Percentiles rank a stretch among this genome's conserved stretches.
Conservation (phyloP, 495 filamentous ascomycete species). For the Niebla homalea region DNA sequence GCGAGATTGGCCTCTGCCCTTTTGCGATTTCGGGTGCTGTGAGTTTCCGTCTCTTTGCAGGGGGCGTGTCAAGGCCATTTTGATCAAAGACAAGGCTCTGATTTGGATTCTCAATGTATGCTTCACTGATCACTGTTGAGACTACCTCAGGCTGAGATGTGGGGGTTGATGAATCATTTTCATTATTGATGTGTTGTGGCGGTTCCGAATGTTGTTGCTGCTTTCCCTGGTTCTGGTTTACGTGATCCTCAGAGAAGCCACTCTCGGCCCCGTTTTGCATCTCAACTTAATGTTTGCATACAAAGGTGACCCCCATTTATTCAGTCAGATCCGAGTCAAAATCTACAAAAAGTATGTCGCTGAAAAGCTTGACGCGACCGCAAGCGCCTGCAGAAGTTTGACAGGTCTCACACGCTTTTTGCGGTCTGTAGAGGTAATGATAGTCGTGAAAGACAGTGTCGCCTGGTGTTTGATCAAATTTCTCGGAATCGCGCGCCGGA, state of each 20-base stretch:
- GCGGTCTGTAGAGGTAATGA: conserved; percentile 16
- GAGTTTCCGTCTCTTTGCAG: conserved; percentile 63
- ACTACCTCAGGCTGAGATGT: conserved; percentile 15
- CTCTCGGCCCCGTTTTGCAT: conserved; percentile 45
- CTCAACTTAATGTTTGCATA: conserved; percentile 35
- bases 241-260: conserved; percentile 32
- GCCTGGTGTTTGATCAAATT: conserved; percentile 13
- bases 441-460: conserved; percentile 6
- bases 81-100: not conserved
- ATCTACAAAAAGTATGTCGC: conserved; percentile 49
- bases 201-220: conserved; percentile 15
- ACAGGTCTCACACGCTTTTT: conserved; percentile 31
- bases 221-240: conserved; percentile 34
- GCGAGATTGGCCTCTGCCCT: conserved; percentile 47
- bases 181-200: conserved; percentile 3
- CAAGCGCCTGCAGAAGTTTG: conserved; percentile 45
- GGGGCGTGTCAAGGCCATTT: conserved; percentile 33
- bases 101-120: conserved; percentile 1
- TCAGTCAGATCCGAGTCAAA: conserved; percentile 52
- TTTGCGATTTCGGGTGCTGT: conserved; percentile 32
- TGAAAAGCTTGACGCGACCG: conserved; percentile 38
- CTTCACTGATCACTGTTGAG: not conserved
- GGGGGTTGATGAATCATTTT: conserved; percentile 18
- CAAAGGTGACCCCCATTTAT: conserved; percentile 46
- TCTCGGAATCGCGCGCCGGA: conserved; percentile 9